Evolutionary conservation across 208 protist genomes (phyloP).

Genomic region (Tetramitus jugosus): DNA sequence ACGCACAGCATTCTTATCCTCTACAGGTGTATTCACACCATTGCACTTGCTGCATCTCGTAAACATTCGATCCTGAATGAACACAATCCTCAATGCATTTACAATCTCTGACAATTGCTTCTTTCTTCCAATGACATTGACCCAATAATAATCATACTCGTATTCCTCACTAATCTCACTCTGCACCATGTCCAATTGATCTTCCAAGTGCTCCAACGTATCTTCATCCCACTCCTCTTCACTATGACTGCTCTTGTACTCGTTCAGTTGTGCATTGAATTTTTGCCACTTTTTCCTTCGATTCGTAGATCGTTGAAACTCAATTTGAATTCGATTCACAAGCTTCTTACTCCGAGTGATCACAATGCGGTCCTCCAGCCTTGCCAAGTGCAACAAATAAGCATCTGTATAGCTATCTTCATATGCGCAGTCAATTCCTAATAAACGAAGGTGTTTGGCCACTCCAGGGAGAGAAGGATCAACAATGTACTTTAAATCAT

Average conservation of each 20-base stretch:
- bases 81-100: constrained; percentile 4
- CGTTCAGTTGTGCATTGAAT: no score
- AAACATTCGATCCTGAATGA: background rate
- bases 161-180: background rate
- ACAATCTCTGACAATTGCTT: constrained; percentile 2
- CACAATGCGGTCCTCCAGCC: background rate
- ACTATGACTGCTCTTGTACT: no score
- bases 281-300: no score
- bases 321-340: no score
- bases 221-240: no score
- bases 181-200: no score
- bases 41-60: background rate
- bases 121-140: background rate
- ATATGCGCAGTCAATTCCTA: constrained; percentile 3
- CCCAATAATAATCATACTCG: constrained; percentile 8
- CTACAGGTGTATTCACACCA: background rate
- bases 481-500: constrained; percentile 14
- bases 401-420: background rate
- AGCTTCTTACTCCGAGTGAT: background rate
- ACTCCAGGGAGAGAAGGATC: background rate
- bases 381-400: background rate
- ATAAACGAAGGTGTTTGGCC: background rate
- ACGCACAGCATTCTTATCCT: background rate
- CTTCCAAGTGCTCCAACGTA: no score
- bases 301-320: no score